These are phyloP conservation scores for Gastrolobium villosum DNA, from an alignment of 306 rosid species.

Conservation along the genomic window DNA sequence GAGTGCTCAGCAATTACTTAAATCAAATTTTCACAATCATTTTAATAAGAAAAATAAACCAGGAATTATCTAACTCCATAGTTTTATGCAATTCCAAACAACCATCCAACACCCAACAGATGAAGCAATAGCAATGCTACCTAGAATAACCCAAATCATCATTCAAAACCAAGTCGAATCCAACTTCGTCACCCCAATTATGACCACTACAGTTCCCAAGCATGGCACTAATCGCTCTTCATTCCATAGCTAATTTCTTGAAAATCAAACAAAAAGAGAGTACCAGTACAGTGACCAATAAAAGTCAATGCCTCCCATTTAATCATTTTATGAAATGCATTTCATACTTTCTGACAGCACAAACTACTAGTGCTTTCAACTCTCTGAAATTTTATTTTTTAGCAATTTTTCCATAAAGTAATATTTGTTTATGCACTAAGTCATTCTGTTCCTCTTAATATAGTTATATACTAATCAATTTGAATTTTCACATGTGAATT, in stretches of 20 bases:
- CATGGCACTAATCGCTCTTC: not conserved
- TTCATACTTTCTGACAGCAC: conserved; percentile 1
- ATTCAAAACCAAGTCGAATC: conserved; percentile 3
- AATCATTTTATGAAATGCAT: not conserved
- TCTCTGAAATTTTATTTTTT: not conserved
- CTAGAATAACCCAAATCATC: not conserved
- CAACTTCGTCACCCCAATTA: not conserved
- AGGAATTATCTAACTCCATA: not conserved
- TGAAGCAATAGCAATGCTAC: not conserved
- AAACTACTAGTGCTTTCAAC: conserved; percentile 12
- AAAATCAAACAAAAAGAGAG: not conserved
- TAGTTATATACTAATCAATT: not conserved
- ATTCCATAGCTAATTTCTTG: not conserved
- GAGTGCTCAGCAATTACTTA: not conserved
- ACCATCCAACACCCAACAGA: conserved; percentile 4
- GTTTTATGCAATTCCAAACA: not conserved
- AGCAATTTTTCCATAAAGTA: conserved; percentile 4
- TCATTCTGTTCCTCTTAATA: not conserved
- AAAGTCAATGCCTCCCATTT: not conserved
- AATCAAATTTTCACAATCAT: not conserved
- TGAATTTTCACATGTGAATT: not conserved
- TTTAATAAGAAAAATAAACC: not conserved
- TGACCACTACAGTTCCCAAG: conserved; percentile 18
- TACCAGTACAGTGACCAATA: not conserved
- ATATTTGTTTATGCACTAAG: not conserved